Evolutionary conservation across 148 eudicot genomes (phyloP), one percentile per base, ranked within the genome.

Genomic region (Fallopia convolvulus): DNA sequence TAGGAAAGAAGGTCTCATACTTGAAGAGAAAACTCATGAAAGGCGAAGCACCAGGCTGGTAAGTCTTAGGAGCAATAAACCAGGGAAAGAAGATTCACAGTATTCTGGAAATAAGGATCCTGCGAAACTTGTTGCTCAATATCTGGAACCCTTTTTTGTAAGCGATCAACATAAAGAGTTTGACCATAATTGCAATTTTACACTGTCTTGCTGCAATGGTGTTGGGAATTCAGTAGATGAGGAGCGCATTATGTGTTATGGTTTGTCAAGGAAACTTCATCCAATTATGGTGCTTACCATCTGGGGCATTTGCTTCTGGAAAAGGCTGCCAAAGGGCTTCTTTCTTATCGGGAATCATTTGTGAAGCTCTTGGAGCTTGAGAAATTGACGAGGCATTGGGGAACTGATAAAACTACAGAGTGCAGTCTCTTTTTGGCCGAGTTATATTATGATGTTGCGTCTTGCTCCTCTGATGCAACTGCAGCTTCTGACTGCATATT

Each of bases 391-490:
- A 90, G 99, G 87, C 77, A 81, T 26, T 86, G 89, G 89, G 94
- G 89, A 70, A 78, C 65, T 78, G 87, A 90, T 68, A 91, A 97
- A 84, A 87, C 88, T 47, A 86, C 90, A 26, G 93, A 93, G 77
- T 95, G 97, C 81, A 84, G 91, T 86, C 89, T 95, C 79, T 95
- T 95, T 88, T 91, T 95, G 75, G 89, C 93, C 36, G 99, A 95
- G 86, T 83, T 95, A 60, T 91, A 88, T 89, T 86, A 87, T 80
- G 99, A 92, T 74, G 77, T 90, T 21, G 97, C 90, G n/a, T 83
- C 88, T 47, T 79, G 79, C 76, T 93, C 92, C 75, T 81, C 84
- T 14, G 87, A 90, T 79, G 55, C 87, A 55, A 83, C 89, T 74
- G 75, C 70, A 75, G 81, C 74, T 42, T 80, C 89, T 73, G 91